A percentile compares a stretch with the other conserved stretches of the same genome.
These are phyloP conservation scores for Podospora australis DNA, from an alignment of 495 filamentous ascomycete genomes.

Conservation along the genomic window DNA sequence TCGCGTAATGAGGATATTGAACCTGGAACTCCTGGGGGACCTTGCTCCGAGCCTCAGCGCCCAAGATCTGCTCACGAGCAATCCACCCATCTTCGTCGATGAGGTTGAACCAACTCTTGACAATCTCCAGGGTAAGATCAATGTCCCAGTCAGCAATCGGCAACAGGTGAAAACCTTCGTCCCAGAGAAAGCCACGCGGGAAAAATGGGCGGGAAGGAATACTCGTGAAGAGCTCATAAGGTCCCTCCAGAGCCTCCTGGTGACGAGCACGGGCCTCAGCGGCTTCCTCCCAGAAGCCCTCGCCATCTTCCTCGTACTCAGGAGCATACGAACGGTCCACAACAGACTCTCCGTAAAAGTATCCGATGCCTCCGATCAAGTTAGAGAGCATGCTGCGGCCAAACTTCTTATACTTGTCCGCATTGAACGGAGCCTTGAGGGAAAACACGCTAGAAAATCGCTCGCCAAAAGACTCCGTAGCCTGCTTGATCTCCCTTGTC, in stretches of 20 bases:
- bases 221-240: conserved; percentile 84
- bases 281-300: conserved; percentile 95
- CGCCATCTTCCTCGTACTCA: conserved; percentile 93
- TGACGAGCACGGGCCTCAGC: conserved; percentile 59
- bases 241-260: conserved; percentile 65
- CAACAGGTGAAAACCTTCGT: conserved; percentile 93
- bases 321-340: conserved; percentile 85
- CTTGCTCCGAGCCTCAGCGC: conserved; percentile 89
- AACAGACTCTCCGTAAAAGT: conserved; percentile 80
- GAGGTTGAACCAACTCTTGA: conserved; percentile 90
- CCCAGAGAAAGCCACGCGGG: conserved; percentile 93
- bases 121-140: conserved; percentile 83
- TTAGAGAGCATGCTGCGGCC: conserved; percentile 90
- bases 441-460: conserved; percentile 68
- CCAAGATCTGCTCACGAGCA: conserved; percentile 91
- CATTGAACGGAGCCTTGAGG: conserved; percentile 69
- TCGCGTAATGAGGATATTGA: conserved; percentile 97
- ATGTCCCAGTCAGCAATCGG: conserved; percentile 91
- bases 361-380: conserved; percentile 88
- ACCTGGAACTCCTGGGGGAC: conserved; percentile 92
- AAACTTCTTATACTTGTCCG: conserved; percentile 68
- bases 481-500: conserved; percentile 58
- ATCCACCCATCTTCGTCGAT: conserved; percentile 99
- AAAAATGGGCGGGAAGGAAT: conserved; percentile 95
- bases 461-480: conserved; percentile 61